Percentiles rank a stretch among this genome's conserved stretches.
These are phyloP conservation scores for Gossypium australe DNA, from an alignment of 345 rosid species.

Conservation along the genomic window DNA sequence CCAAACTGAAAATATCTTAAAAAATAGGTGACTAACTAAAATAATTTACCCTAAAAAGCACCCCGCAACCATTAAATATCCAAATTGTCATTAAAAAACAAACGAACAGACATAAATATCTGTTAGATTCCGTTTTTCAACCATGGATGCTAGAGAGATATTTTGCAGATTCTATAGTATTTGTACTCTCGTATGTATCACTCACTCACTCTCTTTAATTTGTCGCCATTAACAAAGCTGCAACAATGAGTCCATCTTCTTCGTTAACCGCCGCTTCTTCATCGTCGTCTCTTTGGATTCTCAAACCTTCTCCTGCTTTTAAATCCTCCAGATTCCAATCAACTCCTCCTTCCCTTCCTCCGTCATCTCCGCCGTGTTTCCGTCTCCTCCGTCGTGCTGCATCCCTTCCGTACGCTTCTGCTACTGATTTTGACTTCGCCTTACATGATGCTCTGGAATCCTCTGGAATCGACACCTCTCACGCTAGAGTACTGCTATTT, in stretches of 20 bases:
- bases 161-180: not conserved
- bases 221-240: not conserved
- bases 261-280: not conserved
- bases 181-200: not conserved
- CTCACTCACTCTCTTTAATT: not conserved
- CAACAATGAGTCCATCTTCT: constrained; percentile 3
- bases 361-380: not conserved
- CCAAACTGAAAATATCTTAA: too few relatives aligned
- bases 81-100: too few relatives aligned
- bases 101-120: not conserved
- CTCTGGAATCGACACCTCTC: constrained; percentile 12
- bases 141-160: not conserved
- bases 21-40: too few relatives aligned
- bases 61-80: too few relatives aligned
- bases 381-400: constrained; percentile 2
- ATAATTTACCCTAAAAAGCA: too few relatives aligned
- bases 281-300: not conserved
- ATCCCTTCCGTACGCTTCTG: not conserved
- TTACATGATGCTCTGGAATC: constrained; percentile 18
- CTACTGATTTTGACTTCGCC: constrained; percentile 16
- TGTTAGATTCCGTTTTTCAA: not conserved
- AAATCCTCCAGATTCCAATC: not conserved
- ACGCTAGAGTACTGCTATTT: constrained; percentile 13
- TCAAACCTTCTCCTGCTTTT: not conserved
- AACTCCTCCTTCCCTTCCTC: not conserved